Base-by-base conservation (phyloP, 2,329 filamentous ascomycete genomes). In the Simplicillium sp. region DNA sequence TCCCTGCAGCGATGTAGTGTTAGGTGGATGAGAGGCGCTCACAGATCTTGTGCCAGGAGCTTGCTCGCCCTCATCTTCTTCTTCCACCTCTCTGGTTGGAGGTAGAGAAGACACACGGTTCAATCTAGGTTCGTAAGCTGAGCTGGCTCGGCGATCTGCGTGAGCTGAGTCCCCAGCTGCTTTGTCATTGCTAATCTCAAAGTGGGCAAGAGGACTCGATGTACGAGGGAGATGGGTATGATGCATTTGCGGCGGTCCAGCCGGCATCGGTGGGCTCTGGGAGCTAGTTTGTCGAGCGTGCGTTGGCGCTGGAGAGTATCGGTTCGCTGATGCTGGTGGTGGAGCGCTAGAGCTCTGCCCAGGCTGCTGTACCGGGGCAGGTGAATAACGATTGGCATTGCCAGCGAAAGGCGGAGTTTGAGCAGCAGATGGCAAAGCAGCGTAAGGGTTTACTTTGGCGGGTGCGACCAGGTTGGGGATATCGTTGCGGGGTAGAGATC, bases 171-270 rank as follows among this genome's bases (percentile, higher is more conserved):
- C 71, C 6, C 57, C 58, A 45, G 57, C 55, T 7, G 59, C 44
- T 36, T 62, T 60, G 28, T 67, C 64, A 40, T 65, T 63, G 7
- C 65, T 67, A 11, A 68, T 65, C 54, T 82, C 78, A 44, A 79
- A 81, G 49, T 82, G 76, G 6, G 78, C 78, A 44, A 82, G 57
- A 1, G 79, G 79, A 47, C 79, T 83, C 2, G 78, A 82, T 2
- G 79, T 82, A 46, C 79, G 66, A 8, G 79, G 78, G 46, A 77
- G 70, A 51, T 82, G 76, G 36, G 75, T 64, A 33, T 80, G 60
- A 31, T 67, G 57, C 12, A 73, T 61, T 18, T 70, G 65, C 8
- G 67, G 58, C 1, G 61, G 55, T 15, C 57, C 59, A 7, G 62
- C 51, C 18, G 55, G 48, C 20, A 54, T 50, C 12, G 62, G 51